Conservation (phyloP, 108 stramenopile genomes). For the Cyclotella atomus region DNA sequence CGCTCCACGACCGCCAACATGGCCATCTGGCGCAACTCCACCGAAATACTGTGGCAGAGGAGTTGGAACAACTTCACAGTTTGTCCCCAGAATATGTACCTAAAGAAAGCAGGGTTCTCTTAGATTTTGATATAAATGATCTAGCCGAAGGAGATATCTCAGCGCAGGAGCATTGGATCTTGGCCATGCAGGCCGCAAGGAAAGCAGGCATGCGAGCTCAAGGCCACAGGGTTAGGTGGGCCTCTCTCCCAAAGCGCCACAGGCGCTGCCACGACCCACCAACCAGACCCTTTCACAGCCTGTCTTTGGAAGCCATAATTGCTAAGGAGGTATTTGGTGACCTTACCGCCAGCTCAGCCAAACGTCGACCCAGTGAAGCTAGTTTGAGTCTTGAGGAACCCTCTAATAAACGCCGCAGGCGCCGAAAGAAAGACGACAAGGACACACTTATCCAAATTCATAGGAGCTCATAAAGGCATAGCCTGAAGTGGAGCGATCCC, state of each 20-base stretch:
- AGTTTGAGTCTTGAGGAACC: too few species aligned
- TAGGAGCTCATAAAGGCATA: too few species aligned
- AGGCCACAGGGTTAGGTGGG: neutral
- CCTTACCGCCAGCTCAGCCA: too few species aligned
- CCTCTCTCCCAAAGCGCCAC: neutral
- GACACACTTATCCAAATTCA: too few species aligned
- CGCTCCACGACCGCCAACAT: neutral
- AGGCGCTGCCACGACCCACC: neutral
- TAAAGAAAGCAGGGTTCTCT: neutral
- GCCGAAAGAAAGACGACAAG: too few species aligned
- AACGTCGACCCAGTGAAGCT: neutral
- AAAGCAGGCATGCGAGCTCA: neutral
- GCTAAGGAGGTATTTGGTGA: neutral
- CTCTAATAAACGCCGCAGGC: too few species aligned
- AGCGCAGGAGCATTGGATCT: neutral
- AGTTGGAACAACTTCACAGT: neutral
- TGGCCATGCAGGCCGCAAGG: neutral
- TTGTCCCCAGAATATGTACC: neutral
- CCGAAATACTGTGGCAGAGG: neutral
- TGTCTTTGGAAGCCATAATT: neutral
- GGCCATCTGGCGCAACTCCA: neutral
- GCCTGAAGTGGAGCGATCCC: neutral
- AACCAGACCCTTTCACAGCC: neutral
- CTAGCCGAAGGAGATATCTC: neutral
- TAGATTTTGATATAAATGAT: neutral